These are phyloP conservation scores for Penicillium verhagenii DNA, from an alignment of 495 filamentous ascomycete genomes.

Conservation along the genomic window DNA sequence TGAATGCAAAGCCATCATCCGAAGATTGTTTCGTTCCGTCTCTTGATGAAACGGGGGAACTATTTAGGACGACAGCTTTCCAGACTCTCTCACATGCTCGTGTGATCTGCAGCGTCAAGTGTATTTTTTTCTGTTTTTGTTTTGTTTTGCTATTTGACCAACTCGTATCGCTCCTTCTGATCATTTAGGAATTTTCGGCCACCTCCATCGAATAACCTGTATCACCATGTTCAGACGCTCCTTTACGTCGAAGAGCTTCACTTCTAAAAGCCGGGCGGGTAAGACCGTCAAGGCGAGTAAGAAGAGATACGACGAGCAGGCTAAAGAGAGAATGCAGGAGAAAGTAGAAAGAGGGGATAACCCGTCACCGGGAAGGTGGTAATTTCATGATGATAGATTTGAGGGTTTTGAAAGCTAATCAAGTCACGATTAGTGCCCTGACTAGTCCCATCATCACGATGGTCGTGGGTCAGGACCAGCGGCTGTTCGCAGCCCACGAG, in stretches of 20 bases:
- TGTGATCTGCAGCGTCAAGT: conserved; percentile 38
- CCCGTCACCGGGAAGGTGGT: conserved; percentile 49
- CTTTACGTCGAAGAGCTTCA: conserved; percentile 63
- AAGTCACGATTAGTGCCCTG: conserved; percentile 47
- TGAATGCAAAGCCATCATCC: conserved; percentile 33
- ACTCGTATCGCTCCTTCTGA: conserved; percentile 39
- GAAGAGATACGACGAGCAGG: conserved; percentile 69
- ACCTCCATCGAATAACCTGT: conserved; percentile 19
- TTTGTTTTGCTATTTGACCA: conserved; percentile 26
- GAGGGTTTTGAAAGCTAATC: background rate
- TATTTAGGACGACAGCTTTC: conserved; percentile 36
- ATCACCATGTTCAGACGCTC: conserved; percentile 81
- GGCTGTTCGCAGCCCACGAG: conserved; percentile 74
- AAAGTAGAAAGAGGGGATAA: conserved; percentile 56
- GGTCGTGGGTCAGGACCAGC: conserved; percentile 73
- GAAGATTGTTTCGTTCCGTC: conserved; percentile 17
- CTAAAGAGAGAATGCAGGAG: conserved; percentile 74
- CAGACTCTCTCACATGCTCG: conserved; percentile 36
- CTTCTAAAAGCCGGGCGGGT: conserved; percentile 69
- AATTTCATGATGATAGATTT: conserved; percentile 15
- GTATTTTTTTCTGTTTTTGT: conserved; percentile 16
- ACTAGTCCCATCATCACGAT: conserved; percentile 81
- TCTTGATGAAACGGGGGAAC: conserved; percentile 28
- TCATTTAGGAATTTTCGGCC: conserved; percentile 22
- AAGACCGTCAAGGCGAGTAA: conserved; percentile 73